Percentiles rank a stretch among this genome's conserved stretches.
phyloP scores from a whole-genome alignment of 306 rosid species.

The Elaeagnus macrophylla region DNA sequence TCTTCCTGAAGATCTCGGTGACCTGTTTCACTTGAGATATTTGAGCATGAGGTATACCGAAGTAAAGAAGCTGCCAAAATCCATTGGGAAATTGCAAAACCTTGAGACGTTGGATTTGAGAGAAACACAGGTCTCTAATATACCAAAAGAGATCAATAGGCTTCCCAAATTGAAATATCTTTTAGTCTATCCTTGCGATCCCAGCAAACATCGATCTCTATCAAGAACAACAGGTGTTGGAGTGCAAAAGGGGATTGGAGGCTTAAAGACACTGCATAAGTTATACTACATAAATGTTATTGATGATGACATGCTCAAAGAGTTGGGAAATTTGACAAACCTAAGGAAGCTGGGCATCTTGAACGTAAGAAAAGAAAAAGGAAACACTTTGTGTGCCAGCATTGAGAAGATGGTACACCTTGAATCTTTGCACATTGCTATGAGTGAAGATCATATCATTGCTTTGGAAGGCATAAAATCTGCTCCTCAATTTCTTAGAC shows the following conservation, averaged over 20 bases:
- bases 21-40: constrained; percentile 4
- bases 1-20: too few species aligned
- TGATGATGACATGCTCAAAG: not conserved
- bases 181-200: not conserved
- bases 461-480: constrained; percentile 13
- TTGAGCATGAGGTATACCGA: constrained; percentile 11
- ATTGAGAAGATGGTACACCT: constrained; percentile 20
- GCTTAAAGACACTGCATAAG: constrained; percentile 1
- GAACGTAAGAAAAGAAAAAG: not conserved
- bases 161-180: constrained; percentile 6
- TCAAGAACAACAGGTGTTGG: not conserved
- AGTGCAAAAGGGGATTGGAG: not conserved
- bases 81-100: constrained; percentile 13
- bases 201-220: rapidly evolving
- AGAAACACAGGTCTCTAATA: not conserved
- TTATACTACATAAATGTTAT: not conserved
- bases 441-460: constrained; percentile 15
- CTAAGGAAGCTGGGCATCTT: not conserved
- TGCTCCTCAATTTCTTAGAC: not conserved
- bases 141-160: constrained; percentile 5
- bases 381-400: constrained; percentile 7
- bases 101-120: constrained; percentile 16
- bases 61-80: constrained; percentile 15
- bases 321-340: constrained; percentile 2
- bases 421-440: constrained; percentile 17